Base-by-base conservation (phyloP, 164 flowering plant species). In the Stephania japonica region DNA sequence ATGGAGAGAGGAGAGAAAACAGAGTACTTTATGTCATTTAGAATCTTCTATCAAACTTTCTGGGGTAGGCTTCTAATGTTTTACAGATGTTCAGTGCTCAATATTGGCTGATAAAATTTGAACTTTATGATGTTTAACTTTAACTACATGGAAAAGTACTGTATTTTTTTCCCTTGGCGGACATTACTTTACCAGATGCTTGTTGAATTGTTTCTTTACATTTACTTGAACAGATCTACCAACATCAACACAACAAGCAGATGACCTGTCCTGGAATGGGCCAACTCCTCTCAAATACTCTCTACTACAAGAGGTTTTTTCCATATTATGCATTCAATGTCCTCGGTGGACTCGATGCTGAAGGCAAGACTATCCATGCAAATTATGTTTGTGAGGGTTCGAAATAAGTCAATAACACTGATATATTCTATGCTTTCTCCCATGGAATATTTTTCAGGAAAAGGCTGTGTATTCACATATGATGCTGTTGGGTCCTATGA, bases 261-360 rank as follows among this genome's bases (percentile, higher is more conserved):
- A 90, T 95, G 97, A 95, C 98, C 85, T 95, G 98, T 79, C 98
- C 99, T 75, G 99, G 92, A 42, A 93, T 96, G 98, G 98, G 86
- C 70, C 98, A 92, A 77, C 86, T 93, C 53, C 97, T 95, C 21
- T 91, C 98, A 7, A 95, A 93, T 80, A 95, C 99, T 24, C 89
- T 95, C n/a, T 95, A 95, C 83, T 95, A 88, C 87, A 95, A 95
- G 68, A 91, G 99, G 24, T 95, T 95, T 88, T 95, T 95, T 77
- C 98, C 99, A 6, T 95, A 93, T 73, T 95, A 95, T 81, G 80
- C 99, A 21, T 95, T 93, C 80, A 95, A 95, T 81, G 98, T 95
- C 74, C 78, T 95, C 64, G 99, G 96, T 64, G 99, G 99, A 72
- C 97, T 95, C 73, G 99, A 93, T 73, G 85, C 42, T 80, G 94